Conservation (phyloP, 108 stramenopile genomes). For the Discostella stelligeroides region DNA sequence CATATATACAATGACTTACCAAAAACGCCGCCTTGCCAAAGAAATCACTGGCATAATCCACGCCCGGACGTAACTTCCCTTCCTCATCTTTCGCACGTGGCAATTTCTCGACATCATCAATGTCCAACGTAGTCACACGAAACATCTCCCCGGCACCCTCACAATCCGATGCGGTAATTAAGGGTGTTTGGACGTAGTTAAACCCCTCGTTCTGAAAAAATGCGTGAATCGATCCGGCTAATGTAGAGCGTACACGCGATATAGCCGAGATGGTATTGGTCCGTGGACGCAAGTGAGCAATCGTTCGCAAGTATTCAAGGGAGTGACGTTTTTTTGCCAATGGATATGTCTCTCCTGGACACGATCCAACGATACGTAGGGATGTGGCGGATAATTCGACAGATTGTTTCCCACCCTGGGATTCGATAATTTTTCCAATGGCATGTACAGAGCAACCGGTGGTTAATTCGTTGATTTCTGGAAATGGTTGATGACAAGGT, state of each 20-base stretch:
- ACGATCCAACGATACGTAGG: conserved; percentile 86
- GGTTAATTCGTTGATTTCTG: conserved; percentile 83
- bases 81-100: conserved; percentile 63
- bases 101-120: conserved; percentile 68
- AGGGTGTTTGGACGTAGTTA: conserved; percentile 95
- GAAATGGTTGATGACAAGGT: not conserved
- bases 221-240: conserved; percentile 87
- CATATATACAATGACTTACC: not conserved
- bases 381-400: conserved; percentile 86
- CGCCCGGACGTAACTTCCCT: conserved; percentile 46
- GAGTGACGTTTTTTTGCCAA: conserved; percentile 98
- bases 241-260: conserved; percentile 87
- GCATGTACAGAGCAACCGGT: conserved; percentile 94
- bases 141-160: conserved; percentile 99
- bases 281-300: conserved; percentile 96
- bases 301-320: conserved; percentile 94
- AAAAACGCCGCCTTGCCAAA: conserved; percentile 95
- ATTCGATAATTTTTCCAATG: conserved; percentile 72
- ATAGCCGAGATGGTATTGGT: conserved; percentile 97
- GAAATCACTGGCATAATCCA: conserved; percentile 90
- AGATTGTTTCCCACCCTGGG: conserved; percentile 90
- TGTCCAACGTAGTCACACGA: conserved; percentile 92
- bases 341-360: conserved; percentile 94
- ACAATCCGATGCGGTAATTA: conserved; percentile 98
- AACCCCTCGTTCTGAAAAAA: conserved; percentile 94